Percentiles rank a stretch among this genome's conserved stretches.
Evolutionary conservation across 140 eudicot species (phyloP).

Genomic region (Stevia rebaudiana): DNA sequence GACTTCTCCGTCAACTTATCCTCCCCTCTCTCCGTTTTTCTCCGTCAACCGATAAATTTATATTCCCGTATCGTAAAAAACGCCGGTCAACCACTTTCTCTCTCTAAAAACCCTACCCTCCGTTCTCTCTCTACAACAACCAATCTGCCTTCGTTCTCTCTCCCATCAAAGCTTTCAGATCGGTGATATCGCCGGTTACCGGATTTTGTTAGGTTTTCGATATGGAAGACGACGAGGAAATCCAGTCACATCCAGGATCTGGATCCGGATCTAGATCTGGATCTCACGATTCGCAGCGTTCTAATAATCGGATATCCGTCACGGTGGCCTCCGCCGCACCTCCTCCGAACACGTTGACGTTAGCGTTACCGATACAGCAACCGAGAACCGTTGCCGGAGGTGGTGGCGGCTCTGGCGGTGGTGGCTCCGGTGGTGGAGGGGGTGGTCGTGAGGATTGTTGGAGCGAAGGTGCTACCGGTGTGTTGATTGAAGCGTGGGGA

Average conservation of each 20-base stretch:
- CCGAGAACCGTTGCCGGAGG: conserved; percentile 27
- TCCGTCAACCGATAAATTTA: conserved; percentile 42
- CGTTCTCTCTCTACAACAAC: conserved; percentile 25
- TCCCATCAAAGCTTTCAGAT: conserved; percentile 10
- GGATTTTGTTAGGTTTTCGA: conserved; percentile 7
- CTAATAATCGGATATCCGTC: conserved; percentile 54
- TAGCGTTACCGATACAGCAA: conserved; percentile 70
- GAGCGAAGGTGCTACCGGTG: conserved; percentile 92
- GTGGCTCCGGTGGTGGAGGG: conserved; percentile 40
- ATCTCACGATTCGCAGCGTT: conserved; percentile 44
- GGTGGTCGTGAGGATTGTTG: conserved; percentile 92
- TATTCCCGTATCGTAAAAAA: conserved; percentile 36
- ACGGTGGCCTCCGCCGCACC: conserved; percentile 68
- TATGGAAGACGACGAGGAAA: conserved; percentile 84
- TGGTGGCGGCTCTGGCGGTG: conserved; percentile 27
- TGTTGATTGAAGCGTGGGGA: conserved; percentile 92
- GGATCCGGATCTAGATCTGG: conserved; percentile 24
- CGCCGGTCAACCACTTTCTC: conserved; percentile 34
- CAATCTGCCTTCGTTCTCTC: conserved; percentile 18
- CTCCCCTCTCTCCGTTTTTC: conserved; percentile 39
- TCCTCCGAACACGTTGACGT: conserved; percentile 53
- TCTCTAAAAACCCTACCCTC: conserved; percentile 40
- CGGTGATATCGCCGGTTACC: conserved; percentile 20
- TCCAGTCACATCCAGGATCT: conserved; percentile 35
- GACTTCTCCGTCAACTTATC: conserved; percentile 45